Conservation (phyloP, 1,284 basidiomycete genomes). For the Chondrostereum purpureum region DNA sequence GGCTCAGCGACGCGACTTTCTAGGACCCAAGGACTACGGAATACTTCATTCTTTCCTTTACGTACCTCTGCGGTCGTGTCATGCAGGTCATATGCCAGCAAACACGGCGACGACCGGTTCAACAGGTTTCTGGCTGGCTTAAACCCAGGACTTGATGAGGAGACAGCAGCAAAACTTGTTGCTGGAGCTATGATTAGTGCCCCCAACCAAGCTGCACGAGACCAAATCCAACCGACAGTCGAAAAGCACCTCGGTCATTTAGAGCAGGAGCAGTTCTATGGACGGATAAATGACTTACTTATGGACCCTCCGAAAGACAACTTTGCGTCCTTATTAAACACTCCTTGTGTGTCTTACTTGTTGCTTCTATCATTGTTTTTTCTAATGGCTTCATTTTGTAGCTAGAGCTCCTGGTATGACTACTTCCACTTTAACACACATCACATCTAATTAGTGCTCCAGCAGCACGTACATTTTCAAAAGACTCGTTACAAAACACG, state of each 20-base stretch:
- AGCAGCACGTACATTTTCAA: too few species aligned
- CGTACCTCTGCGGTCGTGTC: not conserved
- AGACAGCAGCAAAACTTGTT: not conserved
- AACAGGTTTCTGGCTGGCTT: not conserved
- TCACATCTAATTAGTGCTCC: too few species aligned
- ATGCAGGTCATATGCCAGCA: not conserved
- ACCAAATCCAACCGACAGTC: not conserved
- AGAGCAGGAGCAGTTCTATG: conserved; percentile 13
- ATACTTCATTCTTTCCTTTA: too few species aligned
- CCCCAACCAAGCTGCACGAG: not conserved
- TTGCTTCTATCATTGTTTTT: not conserved
- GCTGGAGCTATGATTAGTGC: not conserved
- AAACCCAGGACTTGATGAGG: not conserved
- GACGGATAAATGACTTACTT: conserved; percentile 16
- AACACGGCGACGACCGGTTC: not conserved
- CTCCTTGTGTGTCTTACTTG: not conserved
- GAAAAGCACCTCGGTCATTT: conserved; percentile 5
- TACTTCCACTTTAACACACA: too few species aligned
- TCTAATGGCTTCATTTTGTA: too few species aligned
- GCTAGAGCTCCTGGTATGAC: too few species aligned
- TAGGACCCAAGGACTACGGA: too few species aligned
- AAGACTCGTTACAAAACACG: too few species aligned
- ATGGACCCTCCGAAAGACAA: conserved; percentile 12
- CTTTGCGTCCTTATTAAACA: conserved; percentile 1
- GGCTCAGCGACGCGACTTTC: not conserved